A percentile compares a stretch with the other conserved stretches of the same genome.
Evolutionary conservation across 148 eudicot species (phyloP).

Genomic region (Fagopyrum tataricum): DNA sequence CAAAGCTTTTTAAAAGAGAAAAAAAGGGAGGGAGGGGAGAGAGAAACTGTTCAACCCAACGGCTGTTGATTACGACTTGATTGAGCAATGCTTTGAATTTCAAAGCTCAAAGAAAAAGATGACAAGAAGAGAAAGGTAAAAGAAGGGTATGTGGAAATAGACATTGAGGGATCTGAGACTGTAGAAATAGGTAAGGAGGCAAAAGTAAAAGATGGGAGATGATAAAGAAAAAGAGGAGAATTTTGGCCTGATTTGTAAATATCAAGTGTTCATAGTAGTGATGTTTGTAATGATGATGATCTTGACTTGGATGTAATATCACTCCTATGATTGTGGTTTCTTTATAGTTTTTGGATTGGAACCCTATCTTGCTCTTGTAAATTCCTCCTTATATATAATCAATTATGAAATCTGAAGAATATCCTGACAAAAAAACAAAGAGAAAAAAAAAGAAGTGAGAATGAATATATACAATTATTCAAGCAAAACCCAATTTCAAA

Average conservation of each 20-base stretch:
- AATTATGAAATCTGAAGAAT: neutral
- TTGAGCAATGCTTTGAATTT: conserved; percentile 4
- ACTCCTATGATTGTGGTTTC: neutral
- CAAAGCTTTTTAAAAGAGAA: neutral
- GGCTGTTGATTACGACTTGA: conserved; percentile 12
- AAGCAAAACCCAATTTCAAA: too few species aligned
- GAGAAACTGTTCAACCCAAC: neutral
- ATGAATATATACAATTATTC: neutral
- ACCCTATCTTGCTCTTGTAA: conserved; percentile 4
- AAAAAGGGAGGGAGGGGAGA: neutral
- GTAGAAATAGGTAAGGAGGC: neutral
- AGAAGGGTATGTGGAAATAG: neutral
- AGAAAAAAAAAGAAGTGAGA: neutral
- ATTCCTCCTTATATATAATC: neutral
- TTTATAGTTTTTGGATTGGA: neutral
- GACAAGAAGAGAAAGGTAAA: conserved; percentile 5
- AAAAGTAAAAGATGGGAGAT: conserved; percentile 1
- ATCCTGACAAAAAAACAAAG: neutral
- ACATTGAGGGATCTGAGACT: conserved; percentile 3
- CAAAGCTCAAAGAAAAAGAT: conserved; percentile 6
- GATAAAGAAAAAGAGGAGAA: neutral
- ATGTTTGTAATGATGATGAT: conserved; percentile 5
- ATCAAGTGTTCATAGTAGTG: neutral
- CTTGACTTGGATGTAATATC: neutral
- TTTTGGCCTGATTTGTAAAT: neutral